Conservation (phyloP, 768 basidiomycete species). For the Coprinopsis sp. region DNA sequence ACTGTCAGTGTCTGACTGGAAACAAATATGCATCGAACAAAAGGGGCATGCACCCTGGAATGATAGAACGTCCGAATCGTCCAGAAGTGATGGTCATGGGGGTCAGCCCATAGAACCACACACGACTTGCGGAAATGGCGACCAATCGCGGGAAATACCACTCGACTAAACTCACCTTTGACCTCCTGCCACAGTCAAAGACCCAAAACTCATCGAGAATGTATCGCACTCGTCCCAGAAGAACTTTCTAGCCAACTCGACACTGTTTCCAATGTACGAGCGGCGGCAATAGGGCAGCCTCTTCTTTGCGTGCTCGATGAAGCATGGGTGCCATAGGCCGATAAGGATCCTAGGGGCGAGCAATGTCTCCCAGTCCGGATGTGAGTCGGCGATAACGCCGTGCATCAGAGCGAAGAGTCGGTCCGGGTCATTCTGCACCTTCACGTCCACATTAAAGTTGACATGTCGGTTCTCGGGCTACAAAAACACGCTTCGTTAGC, state of each 20-base stretch:
- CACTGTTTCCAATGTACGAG: conserved; percentile 78
- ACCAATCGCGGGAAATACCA: too few species aligned
- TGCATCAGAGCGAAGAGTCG: conserved; percentile 82
- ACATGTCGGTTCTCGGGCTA: conserved; percentile 74
- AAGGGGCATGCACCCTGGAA: conserved; percentile 24
- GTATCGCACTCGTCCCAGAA: conserved; percentile 87
- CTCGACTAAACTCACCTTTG: conserved; percentile 56
- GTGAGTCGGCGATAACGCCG: conserved; percentile 47
- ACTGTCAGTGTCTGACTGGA: conserved; percentile 7
- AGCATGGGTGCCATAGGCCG: conserved; percentile 90
- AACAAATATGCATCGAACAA: conserved; percentile 14
- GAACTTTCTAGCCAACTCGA: conserved; percentile 70
- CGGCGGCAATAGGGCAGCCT: conserved; percentile 79
- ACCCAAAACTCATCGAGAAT: conserved; percentile 79
- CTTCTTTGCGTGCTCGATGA: conserved; percentile 69
- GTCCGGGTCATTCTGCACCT: conserved; percentile 86
- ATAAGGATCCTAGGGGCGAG: conserved; percentile 80
- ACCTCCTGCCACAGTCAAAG: conserved; percentile 71
- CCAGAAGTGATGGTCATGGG: too few species aligned
- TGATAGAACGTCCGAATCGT: neutral
- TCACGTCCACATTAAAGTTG: conserved; percentile 88
- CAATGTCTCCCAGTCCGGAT: conserved; percentile 65
- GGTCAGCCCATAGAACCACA: too few species aligned
- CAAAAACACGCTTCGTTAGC: neutral
- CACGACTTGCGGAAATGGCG: too few species aligned